Evolutionary conservation across 768 basidiomycete species (phyloP), one percentile per base, ranked within the genome.

Genomic region (Kockovaella imperatae): DNA sequence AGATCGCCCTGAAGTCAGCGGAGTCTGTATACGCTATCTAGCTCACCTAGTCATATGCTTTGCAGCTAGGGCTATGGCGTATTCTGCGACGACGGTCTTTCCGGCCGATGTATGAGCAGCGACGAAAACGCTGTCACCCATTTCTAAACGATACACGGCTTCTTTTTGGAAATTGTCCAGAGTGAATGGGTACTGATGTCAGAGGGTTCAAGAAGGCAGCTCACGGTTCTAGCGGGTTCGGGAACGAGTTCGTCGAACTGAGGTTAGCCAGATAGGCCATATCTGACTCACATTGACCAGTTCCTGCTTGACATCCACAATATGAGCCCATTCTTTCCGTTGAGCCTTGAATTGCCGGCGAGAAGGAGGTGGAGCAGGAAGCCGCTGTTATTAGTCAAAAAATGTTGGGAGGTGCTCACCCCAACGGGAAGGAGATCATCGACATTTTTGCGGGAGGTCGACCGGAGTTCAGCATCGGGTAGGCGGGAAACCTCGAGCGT

Each of bases 51-150:
- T 99, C 90, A 99, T 95, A 73, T 99, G 95, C 64, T 90, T 91
- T 57, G 83, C 86, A 4, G 95, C 93, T 7, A 99, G 77, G 4
- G 91, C 87, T 59, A 99, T 97, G 1, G 95, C 95, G 70, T 97
- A 99, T 66, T 99, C 95, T 0, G 95, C 95, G 6, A 99, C 95
- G 15, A 97, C 95, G 1, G 95, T 99, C 73, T 99, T 99, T 28
- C 95, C 95, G 14, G 95, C 95, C n/a, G 87, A 91, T 3, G 95
- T 99, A 73, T 99, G 95, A 4, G 95, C 95, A 13, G 95, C 95
- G n/a, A 99, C 91, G 68, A 99, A 99, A 15, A 99, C 93, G 11
- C 89, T 93, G 57, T 99, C 87, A 7, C 91, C 95, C 76, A 86
- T 81, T 70, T 99, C 95, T 15, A 99, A 77, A 71, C 95, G 90